A percentile compares a stretch with the other conserved stretches of the same genome.
phyloP scores from a whole-genome alignment of 169 alveolate genomes.

The Toxoplasma gondii region DNA sequence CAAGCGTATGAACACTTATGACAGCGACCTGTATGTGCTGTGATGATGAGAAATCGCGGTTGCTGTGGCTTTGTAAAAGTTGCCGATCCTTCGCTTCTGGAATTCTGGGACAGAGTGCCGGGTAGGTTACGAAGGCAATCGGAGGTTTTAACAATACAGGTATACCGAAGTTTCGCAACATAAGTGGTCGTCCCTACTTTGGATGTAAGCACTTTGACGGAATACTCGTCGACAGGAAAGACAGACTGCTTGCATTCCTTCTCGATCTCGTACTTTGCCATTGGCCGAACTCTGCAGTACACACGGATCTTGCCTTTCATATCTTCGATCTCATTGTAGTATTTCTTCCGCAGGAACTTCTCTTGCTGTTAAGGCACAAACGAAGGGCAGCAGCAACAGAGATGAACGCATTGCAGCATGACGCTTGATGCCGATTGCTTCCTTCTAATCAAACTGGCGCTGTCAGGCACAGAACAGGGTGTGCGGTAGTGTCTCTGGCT shows the following conservation, averaged over 20 bases:
- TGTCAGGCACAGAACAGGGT: background rate
- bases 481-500: too few relatives aligned
- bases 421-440: background rate
- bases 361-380: constrained; percentile 45
- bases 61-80: too few relatives aligned
- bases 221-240: constrained; percentile 70
- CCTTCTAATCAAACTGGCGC: background rate
- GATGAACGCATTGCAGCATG: background rate
- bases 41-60: too few relatives aligned
- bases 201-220: constrained; percentile 34
- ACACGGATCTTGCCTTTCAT: constrained; percentile 89
- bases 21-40: too few relatives aligned
- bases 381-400: background rate
- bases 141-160: too few relatives aligned
- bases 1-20: too few relatives aligned
- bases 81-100: too few relatives aligned
- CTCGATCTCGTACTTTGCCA: constrained; percentile 69
- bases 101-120: too few relatives aligned
- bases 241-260: constrained; percentile 75
- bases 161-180: too few relatives aligned
- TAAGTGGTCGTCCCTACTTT: constrained; percentile 11
- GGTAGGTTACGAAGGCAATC: too few relatives aligned
- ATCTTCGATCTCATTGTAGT: constrained; percentile 78
- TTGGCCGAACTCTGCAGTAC: constrained; percentile 88
- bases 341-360: constrained; percentile 64